Conservation (phyloP, 2,329 filamentous ascomycete genomes). For the Metarhizium humberi region DNA sequence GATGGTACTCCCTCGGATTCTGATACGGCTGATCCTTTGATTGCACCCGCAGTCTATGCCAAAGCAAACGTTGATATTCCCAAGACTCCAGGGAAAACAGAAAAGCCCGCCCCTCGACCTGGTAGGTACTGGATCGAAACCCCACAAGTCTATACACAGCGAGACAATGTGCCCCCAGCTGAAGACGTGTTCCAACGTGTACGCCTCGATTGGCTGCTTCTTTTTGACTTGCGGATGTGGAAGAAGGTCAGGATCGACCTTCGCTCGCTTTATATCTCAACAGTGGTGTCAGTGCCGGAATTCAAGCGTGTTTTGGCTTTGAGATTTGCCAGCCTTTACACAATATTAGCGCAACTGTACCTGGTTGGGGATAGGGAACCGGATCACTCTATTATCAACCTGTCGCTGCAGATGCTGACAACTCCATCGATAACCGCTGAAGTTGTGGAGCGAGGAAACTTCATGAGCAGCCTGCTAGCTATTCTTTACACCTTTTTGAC, state of each 20-base stretch:
- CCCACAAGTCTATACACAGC: constrained; percentile 57
- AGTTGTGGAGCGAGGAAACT: constrained; percentile 90
- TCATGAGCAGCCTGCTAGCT: constrained; percentile 87
- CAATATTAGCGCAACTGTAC: constrained; percentile 85
- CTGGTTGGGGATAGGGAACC: constrained; percentile 93
- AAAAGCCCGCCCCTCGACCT: constrained; percentile 46
- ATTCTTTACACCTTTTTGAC: constrained; percentile 97
- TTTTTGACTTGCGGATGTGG: constrained; percentile 94
- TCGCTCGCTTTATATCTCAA: constrained; percentile 89
- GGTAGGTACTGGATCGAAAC: constrained; percentile 82
- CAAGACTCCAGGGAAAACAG: constrained; percentile 60
- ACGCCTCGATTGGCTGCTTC: constrained; percentile 83
- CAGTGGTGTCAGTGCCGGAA: constrained; percentile 86
- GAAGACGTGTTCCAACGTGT: constrained; percentile 88
- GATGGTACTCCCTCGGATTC: constrained; percentile 64
- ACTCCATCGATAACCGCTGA: constrained; percentile 95
- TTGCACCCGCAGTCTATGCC: constrained; percentile 50
- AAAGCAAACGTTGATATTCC: constrained; percentile 67
- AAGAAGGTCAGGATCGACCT: constrained; percentile 89
- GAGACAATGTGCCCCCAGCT: constrained; percentile 55
- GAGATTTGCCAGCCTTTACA: constrained; percentile 92
- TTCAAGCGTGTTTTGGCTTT: constrained; percentile 93
- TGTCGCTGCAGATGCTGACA: constrained; percentile 92
- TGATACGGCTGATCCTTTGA: constrained; percentile 56
- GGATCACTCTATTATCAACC: constrained; percentile 96